These are phyloP conservation scores for Spinacia oleracea DNA, from an alignment of 179 eudicot species.

Conservation along the genomic window DNA sequence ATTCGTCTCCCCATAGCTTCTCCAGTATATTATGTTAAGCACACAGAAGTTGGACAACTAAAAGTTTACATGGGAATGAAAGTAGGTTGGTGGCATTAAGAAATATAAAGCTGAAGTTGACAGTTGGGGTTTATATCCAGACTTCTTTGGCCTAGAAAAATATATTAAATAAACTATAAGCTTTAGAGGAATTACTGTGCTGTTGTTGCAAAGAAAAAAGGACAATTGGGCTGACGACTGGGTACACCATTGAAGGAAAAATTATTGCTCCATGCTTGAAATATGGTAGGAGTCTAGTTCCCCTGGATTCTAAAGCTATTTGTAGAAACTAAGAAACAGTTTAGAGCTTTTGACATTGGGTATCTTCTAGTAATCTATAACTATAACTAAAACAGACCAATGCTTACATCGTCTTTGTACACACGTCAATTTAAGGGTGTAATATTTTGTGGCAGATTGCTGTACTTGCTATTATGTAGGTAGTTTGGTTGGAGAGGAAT, in stretches of 20 bases:
- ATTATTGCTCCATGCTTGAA: neutral
- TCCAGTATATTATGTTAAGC: neutral
- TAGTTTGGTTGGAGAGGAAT: neutral
- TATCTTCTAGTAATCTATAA: neutral
- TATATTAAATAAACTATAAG: neutral
- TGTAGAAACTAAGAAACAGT: neutral
- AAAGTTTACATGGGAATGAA: neutral
- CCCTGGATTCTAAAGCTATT: neutral
- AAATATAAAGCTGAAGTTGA: neutral
- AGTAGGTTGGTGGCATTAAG: neutral
- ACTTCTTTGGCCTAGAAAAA: neutral
- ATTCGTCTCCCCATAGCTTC: neutral
- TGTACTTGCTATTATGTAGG: too few relatives aligned
- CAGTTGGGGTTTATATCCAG: neutral
- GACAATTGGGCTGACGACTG: neutral
- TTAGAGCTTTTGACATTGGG: neutral
- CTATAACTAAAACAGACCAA: too few relatives aligned
- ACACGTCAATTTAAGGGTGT: too few relatives aligned
- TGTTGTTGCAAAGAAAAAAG: neutral
- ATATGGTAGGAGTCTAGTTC: neutral
- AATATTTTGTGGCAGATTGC: too few relatives aligned
- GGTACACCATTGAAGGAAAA: neutral
- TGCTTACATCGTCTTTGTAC: too few relatives aligned
- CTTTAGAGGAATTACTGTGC: neutral
- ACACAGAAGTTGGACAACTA: neutral